Evolutionary conservation across 345 rosid species (phyloP), one percentile per base, ranked within the genome.

Genomic region (Aquilaria yunnanensis): DNA sequence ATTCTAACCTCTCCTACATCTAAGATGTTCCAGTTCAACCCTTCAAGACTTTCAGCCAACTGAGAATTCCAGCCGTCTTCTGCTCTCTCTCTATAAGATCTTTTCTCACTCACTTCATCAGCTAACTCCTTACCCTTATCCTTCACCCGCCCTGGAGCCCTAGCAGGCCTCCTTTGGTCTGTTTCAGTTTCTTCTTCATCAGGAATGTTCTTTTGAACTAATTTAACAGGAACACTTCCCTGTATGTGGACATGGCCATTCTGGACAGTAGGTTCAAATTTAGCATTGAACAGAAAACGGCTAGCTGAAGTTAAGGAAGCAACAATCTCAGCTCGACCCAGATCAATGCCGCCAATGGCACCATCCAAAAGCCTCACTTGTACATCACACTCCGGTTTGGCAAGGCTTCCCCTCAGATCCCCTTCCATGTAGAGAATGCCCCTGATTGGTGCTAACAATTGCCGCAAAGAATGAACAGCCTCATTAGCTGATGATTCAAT

Each of bases 401-500:
- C 94, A 51, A 85, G 85, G 77, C 81, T 93, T 69, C 97, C 99
- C 77, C 99, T 83, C 41, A 93, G 91, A 80, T 93, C 97, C 60
- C 99, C 99, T 81, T 93, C 99, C 97, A 93, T 93, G 74, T 93
- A 93, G 69, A 93, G 64, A 70, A 90, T 86, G 55, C 99, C 99
- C 73, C 78, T 86, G 73, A 94, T 86, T 50, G 95, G 99, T 45
- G 97, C 87, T 50, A 90, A 59, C 37, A 86, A 75, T 80, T 94
- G 87, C 75, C 88, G 76, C 77, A 94, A 81, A 68, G 96, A 83
- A 77, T 86, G 96, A 75, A 88, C 82, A 47, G 79, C 80, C 65
- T 86, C 92, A 64, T 78, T 76, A 74, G 94, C 90, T 61, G 97
- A 88, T 65, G 99, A 86, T 78, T 88, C 97, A 76, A 94, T 76